These are phyloP conservation scores for Cucurbita maxima DNA, from an alignment of 306 rosid genomes.

Conservation along the genomic window DNA sequence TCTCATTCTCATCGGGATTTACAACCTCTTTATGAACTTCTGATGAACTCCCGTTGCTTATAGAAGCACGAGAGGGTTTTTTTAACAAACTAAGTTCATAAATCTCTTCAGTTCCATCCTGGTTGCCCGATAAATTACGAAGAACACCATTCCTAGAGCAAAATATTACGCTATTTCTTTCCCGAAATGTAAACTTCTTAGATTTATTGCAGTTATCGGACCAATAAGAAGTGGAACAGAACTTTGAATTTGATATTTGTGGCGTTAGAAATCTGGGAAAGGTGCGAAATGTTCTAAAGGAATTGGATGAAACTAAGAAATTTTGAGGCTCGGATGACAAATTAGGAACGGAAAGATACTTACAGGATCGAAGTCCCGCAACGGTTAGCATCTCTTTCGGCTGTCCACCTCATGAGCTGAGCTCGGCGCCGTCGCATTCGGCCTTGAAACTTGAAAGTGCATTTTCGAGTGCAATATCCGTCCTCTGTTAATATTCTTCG, in stretches of 20 bases:
- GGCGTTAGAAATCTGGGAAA: conserved; percentile 4
- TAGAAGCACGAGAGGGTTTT: conserved; percentile 54
- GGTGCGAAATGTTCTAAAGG: conserved; percentile 4
- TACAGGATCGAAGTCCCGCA: conserved; percentile 37
- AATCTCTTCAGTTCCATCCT: conserved; percentile 26
- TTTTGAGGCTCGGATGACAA: conserved; percentile 6
- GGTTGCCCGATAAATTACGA: conserved; percentile 42
- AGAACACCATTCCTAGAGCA: conserved; percentile 43
- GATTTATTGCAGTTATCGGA: conserved; percentile 2
- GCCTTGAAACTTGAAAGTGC: not conserved
- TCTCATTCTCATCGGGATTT: conserved; percentile 25
- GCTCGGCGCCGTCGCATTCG: conserved; percentile 1
- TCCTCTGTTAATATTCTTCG: not conserved
- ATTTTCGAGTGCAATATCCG: not conserved
- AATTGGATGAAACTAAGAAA: conserved; percentile 8
- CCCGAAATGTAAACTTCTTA: conserved; percentile 23
- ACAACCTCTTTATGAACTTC: conserved; percentile 26
- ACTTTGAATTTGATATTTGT: conserved; percentile 6
- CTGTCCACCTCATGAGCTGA: conserved; percentile 32
- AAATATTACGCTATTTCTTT: conserved; percentile 25
- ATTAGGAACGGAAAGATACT: conserved; percentile 19
- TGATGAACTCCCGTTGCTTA: conserved; percentile 19
- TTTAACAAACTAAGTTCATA: conserved; percentile 52
- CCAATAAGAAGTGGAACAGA: conserved; percentile 5
- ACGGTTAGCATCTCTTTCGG: conserved; percentile 35